Percentiles rank a stretch among this genome's conserved stretches.
These are phyloP conservation scores for Tylopilus sp. DNA, from an alignment of 768 basidiomycete species.

Conservation along the genomic window DNA sequence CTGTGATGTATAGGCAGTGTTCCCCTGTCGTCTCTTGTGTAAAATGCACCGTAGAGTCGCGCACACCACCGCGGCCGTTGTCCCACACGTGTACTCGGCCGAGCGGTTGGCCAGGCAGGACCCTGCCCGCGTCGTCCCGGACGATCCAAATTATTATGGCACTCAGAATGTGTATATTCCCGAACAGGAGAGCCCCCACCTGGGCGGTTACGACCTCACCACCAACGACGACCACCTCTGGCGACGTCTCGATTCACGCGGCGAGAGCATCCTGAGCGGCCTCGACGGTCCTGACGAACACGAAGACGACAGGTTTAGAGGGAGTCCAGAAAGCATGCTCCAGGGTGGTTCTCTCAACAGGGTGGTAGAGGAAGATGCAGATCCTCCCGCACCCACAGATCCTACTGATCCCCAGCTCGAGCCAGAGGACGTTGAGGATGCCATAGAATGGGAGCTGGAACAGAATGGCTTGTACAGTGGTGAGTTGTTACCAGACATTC, in stretches of 20 bases:
- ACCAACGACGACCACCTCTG: slow-evolving; percentile 27
- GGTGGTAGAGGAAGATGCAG: slow-evolving; percentile 38
- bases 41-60: slow-evolving; percentile 32
- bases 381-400: slow-evolving; percentile 5
- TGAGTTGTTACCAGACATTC: slow-evolving; percentile 20
- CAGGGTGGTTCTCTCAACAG: slow-evolving; percentile 28
- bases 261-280: slow-evolving; percentile 32
- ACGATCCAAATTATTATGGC: slow-evolving; percentile 15
- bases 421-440: slow-evolving; percentile 38
- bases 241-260: slow-evolving; percentile 31
- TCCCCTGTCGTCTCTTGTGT: background rate
- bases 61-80: slow-evolving; percentile 29
- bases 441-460: slow-evolving; percentile 44
- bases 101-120: slow-evolving; percentile 18
- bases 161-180: slow-evolving; percentile 6
- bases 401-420: slow-evolving; percentile 17
- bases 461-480: slow-evolving; percentile 50
- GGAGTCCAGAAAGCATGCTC: slow-evolving; percentile 36
- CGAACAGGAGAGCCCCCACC: slow-evolving; percentile 13
- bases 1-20: background rate
- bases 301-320: slow-evolving; percentile 21
- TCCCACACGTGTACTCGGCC: slow-evolving; percentile 20
- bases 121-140: slow-evolving; percentile 14
- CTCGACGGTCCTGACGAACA: slow-evolving; percentile 25
- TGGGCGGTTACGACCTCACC: slow-evolving; percentile 22